Evolutionary conservation across 225 moss, liverwort and hornwort species (phyloP), one percentile per base, ranked within the genome.

Genomic region (Neckera pumila): DNA sequence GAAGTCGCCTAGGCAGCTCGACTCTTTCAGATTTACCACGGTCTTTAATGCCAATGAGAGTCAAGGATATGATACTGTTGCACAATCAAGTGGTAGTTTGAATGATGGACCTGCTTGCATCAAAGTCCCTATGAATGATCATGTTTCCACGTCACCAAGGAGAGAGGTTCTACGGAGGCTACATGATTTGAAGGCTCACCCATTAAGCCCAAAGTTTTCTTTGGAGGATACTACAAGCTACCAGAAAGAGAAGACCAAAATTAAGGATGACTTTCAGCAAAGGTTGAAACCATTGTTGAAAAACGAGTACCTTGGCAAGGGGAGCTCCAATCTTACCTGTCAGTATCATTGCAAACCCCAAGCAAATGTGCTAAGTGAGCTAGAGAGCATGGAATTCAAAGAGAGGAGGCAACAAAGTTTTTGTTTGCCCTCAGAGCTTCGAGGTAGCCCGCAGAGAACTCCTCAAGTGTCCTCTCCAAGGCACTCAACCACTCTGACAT

Each of bases 111-210:
- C 12, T 25, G 34, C 77, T 82, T 57, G 14, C 76, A 81, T 58
- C 89, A 66, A 81, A 80, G 63, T 34, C 0, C 16, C 40, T n/a
- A 25, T 67, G 17, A 77, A 38, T 42, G 61, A 82, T 54, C n/a
- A 62, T 45, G 45, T 72, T 5, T 5, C 43, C 31, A 14, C 72
- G 3, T 87, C 87, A 42, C 77, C 86, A 64, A 79, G 91, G 65
- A 77, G 33, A 38, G 91, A 91, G 58, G 88, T 93, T 87, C 65
- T 90, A 64, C 90, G n/a, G 15, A 85, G 85, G 59, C 74, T 93
- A 43, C 51, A 51, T 23, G 88, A 89, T 54, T 81, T 93, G 85
- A 91, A 91, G 81, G 84, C 91, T 56, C 88, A 91, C 7, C 88
- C 90, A 0, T 73, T 58, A 72, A 91, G 90, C 38, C 89, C 91